Evolutionary conservation across 345 rosid species (phyloP), one percentile per base, ranked within the genome.

Genomic region (Ceriops decandra): DNA sequence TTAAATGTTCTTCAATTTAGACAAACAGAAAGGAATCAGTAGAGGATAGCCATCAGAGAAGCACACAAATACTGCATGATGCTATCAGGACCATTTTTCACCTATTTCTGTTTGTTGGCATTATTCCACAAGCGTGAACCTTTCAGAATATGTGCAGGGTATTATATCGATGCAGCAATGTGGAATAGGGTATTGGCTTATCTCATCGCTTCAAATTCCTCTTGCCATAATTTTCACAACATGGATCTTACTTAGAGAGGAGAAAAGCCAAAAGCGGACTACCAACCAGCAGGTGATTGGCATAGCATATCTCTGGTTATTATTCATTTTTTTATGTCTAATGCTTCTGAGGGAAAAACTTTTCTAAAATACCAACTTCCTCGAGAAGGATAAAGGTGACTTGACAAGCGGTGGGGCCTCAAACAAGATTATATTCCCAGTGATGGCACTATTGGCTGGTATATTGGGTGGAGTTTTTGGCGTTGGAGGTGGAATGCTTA

Each of bases 401-500:
- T 28, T 64, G 49, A 72, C 42, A 10, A 66, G 77, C 35, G 15
- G 46, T 7, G 70, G 75, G 72, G 46, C 71, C 32, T 62, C 83
- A 10, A 82, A 77, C 81, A 77, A 72, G 73, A 58, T 80, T 62
- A 71, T 77, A 22, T 87, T 91, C 74, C 97, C 96, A 3, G 7
- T 75, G 33, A 91, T 89, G 92, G 91, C 96, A 15, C 73, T 91
- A 5, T 30, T 85, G 68, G 96, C 98, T 2, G 98, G 98, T 57
- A 66, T 85, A 6, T 51, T 93, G 64, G 98, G 95, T 19, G 95
- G 98, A 68, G 79, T 88, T 70, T 93, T 91, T 3, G 98, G 97
- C 47, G 87, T 93, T 64, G 98, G 98, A 53, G 96, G 98, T 5
- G 97, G 93, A 47, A 89, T 91, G 97, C 89, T 91, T 30, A 87